These are phyloP conservation scores for Phytophthora melonis DNA, from an alignment of 352 stramenopile genomes.

Conservation along the genomic window DNA sequence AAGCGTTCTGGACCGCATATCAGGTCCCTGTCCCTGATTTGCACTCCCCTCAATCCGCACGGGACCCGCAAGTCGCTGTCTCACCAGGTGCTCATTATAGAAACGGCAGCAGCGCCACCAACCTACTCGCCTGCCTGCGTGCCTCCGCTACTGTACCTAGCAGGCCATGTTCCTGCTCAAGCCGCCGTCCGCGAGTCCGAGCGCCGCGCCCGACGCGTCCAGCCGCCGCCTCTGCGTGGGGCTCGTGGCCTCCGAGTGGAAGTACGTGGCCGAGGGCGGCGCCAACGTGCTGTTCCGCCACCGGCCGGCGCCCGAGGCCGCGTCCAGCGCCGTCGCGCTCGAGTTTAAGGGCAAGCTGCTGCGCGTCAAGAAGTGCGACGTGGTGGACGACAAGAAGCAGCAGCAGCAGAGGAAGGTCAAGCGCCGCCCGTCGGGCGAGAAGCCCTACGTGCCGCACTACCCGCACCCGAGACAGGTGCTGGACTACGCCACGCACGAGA, in stretches of 20 bases:
- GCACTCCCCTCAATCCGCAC: not conserved
- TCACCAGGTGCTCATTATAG: constrained; percentile 21
- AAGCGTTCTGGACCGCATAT: not conserved
- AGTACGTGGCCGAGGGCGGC: constrained; percentile 88
- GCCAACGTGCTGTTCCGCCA: constrained; percentile 90
- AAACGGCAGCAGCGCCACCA: constrained; percentile 8
- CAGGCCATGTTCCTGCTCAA: constrained; percentile 62
- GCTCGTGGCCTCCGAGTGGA: constrained; percentile 75
- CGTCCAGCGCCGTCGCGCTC: constrained; percentile 24
- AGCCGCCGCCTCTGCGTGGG: constrained; percentile 22
- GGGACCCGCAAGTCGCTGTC: constrained; percentile 4
- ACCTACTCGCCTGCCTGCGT: not conserved
- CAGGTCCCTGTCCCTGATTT: not conserved
- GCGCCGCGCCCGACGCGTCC: constrained; percentile 7
- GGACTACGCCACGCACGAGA: constrained; percentile 78
- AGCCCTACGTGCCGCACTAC: constrained; percentile 68
- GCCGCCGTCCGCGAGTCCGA: constrained; percentile 36
- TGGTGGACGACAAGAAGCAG: constrained; percentile 18
- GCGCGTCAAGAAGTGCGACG: constrained; percentile 88
- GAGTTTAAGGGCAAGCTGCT: constrained; percentile 81
- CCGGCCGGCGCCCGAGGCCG: constrained; percentile 35
- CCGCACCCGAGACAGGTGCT: constrained; percentile 73
- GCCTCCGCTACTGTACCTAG: not conserved
- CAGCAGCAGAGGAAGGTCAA: constrained; percentile 42
- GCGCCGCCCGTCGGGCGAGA: constrained; percentile 24